These are phyloP conservation scores for Penicillium hordei DNA, from an alignment of 2,329 filamentous ascomycete genomes.

Conservation along the genomic window DNA sequence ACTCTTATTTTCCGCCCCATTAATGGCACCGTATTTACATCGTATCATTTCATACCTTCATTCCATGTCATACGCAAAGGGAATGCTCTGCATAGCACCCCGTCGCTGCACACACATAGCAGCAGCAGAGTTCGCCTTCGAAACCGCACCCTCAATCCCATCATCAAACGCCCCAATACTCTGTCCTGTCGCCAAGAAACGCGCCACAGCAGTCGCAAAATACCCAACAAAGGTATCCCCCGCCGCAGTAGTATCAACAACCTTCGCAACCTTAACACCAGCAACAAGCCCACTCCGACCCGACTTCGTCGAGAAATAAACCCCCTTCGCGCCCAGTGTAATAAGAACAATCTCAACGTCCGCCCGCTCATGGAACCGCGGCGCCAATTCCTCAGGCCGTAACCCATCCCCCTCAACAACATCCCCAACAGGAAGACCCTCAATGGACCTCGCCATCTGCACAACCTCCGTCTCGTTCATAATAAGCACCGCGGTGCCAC, in stretches of 20 bases:
- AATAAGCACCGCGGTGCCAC: conserved; percentile 20
- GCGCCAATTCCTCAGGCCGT: conserved; percentile 18
- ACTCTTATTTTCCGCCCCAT: background rate
- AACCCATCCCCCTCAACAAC: conserved; percentile 10
- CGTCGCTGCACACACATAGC: conserved; percentile 20
- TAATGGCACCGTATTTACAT: background rate
- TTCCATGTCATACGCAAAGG: conserved; percentile 24
- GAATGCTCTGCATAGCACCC: conserved; percentile 25
- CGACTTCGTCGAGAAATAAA: conserved; percentile 23
- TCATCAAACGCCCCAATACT: conserved; percentile 18
- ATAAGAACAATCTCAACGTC: conserved; percentile 23
- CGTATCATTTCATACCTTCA: background rate
- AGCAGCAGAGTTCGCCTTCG: conserved; percentile 20
- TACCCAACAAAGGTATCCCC: conserved; percentile 27
- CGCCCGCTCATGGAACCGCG: conserved; percentile 18
- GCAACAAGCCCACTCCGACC: conserved; percentile 15
- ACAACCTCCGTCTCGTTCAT: conserved; percentile 28
- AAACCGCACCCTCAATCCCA: conserved; percentile 18
- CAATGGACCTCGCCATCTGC: conserved; percentile 26
- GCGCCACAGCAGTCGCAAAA: conserved; percentile 20
- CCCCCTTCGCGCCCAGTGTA: conserved; percentile 24
- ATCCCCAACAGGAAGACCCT: conserved; percentile 15
- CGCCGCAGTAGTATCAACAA: conserved; percentile 24
- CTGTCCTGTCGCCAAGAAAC: conserved; percentile 17
- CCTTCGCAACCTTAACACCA: conserved; percentile 22